These are phyloP conservation scores for Aspergillus unguis DNA, from an alignment of 2,329 filamentous ascomycete species.

Conservation along the genomic window DNA sequence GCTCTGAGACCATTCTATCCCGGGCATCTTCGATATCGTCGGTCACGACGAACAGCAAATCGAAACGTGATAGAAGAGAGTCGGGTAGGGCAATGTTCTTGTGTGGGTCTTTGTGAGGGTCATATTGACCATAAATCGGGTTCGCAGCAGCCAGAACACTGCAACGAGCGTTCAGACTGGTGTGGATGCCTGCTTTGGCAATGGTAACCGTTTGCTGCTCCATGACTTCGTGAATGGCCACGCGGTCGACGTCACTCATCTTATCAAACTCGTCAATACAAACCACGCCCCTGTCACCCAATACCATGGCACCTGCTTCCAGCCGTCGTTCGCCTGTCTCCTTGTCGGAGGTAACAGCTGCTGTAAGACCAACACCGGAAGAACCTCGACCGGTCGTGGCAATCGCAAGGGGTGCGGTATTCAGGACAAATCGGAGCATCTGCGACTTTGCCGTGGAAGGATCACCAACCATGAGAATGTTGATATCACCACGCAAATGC, in stretches of 20 bases:
- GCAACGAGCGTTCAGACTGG: constrained; percentile 91
- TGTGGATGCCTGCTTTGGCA: constrained; percentile 97
- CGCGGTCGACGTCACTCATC: constrained; percentile 97
- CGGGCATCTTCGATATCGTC: constrained; percentile 95
- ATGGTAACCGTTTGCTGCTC: constrained; percentile 99
- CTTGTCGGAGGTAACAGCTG: constrained; percentile 93
- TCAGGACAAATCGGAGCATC: constrained; percentile 90
- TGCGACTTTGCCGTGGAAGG: constrained; percentile 99
- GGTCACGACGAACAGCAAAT: constrained; percentile 94
- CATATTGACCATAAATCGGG: constrained; percentile 96
- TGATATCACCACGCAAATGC: constrained; percentile 96
- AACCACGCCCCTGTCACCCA: constrained; percentile 92
- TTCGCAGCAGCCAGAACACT: constrained; percentile 96
- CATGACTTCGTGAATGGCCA: constrained; percentile 99
- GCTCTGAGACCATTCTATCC: constrained; percentile 89
- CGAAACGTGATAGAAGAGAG: constrained; percentile 95
- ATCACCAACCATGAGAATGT: constrained; percentile 98
- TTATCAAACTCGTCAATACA: constrained; percentile 99
- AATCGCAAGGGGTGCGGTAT: constrained; percentile 93
- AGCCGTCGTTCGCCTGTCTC: constrained; percentile 93
- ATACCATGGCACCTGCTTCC: constrained; percentile 97
- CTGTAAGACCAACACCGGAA: constrained; percentile 94
- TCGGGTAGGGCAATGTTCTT: constrained; percentile 97
- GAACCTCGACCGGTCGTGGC: constrained; percentile 95
- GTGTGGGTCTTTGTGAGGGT: constrained; percentile 97